phyloP scores from a whole-genome alignment of 2,329 filamentous ascomycete species.

The Fusarium xyrophilum region DNA sequence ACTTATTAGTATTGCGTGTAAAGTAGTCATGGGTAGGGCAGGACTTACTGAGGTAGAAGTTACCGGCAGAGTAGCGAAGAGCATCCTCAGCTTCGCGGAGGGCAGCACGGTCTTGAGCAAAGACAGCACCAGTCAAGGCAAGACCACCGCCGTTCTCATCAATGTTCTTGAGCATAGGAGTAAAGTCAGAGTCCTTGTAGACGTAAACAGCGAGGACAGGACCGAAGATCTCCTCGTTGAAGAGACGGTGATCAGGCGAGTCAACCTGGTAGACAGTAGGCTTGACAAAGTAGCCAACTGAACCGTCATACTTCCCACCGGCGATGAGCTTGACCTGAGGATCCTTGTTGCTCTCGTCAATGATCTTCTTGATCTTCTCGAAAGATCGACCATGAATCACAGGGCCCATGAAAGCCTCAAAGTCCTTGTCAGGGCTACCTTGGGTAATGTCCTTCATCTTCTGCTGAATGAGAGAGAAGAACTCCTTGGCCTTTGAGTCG shows the following conservation, averaged over 20 bases:
- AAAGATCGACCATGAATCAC: constrained; percentile 85
- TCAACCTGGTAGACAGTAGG: constrained; percentile 81
- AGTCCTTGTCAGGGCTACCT: constrained; percentile 71
- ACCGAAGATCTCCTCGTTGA: constrained; percentile 82
- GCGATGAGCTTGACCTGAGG: constrained; percentile 72
- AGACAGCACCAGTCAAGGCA: constrained; percentile 57
- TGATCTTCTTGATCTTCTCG: constrained; percentile 77
- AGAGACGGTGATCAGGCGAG: constrained; percentile 74
- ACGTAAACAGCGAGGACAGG: constrained; percentile 77
- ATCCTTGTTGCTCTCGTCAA: constrained; percentile 81
- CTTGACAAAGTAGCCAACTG: constrained; percentile 81
- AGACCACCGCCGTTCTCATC: constrained; percentile 54
- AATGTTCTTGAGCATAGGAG: constrained; percentile 45
- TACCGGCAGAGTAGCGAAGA: constrained; percentile 62
- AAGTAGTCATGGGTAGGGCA: rapidly evolving
- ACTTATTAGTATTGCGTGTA: not conserved
- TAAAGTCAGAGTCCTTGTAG: constrained; percentile 70
- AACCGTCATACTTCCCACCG: constrained; percentile 78
- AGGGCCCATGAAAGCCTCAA: constrained; percentile 79
- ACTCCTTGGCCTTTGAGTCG: constrained; percentile 75
- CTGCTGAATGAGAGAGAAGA: constrained; percentile 68
- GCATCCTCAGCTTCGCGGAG: constrained; percentile 58
- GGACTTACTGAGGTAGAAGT: constrained; percentile 59
- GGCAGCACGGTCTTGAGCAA: constrained; percentile 56
- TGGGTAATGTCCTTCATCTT: constrained; percentile 74